Conservation (phyloP, 345 rosid species). For the Streptanthus diversifolius region DNA sequence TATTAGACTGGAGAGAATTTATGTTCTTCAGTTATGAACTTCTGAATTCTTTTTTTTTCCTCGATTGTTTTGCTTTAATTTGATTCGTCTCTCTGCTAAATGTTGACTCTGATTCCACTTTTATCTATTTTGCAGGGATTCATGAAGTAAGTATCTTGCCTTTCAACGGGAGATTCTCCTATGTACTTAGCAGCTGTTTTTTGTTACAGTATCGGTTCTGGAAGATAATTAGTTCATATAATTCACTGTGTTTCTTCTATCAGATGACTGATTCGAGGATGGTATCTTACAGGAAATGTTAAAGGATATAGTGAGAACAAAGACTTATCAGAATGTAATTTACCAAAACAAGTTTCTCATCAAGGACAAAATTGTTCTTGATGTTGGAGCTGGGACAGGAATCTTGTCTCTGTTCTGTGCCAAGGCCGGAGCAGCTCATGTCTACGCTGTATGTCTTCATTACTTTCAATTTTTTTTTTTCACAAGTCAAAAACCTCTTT, state of each 20-base stretch:
- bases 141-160: slow-evolving; percentile 98
- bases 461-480: background rate
- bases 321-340: slow-evolving; percentile 93
- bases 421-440: slow-evolving; percentile 91
- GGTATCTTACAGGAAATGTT: slow-evolving; percentile 85
- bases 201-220: background rate
- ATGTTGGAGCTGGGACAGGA: slow-evolving; percentile 99
- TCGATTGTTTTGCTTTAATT: background rate
- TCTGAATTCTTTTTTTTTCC: background rate
- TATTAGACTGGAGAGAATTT: background rate
- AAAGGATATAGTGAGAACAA: slow-evolving; percentile 91
- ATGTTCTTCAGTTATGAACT: background rate
- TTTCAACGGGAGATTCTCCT: too few relatives aligned
- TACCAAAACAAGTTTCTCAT: slow-evolving; percentile 87
- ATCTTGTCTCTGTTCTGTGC: slow-evolving; percentile 97
- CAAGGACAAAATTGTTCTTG: slow-evolving; percentile 87
- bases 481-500: background rate
- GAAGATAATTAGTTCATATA: background rate
- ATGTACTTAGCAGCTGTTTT: too few relatives aligned
- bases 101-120: slow-evolving; percentile 12
- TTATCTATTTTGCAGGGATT: slow-evolving; percentile 62
- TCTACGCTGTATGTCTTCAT: slow-evolving; percentile 69
- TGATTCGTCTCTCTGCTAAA: background rate
- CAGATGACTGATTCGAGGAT: background rate
- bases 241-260: background rate